Conservation (phyloP, 768 basidiomycete genomes). For the Lenzites betulinus region DNA sequence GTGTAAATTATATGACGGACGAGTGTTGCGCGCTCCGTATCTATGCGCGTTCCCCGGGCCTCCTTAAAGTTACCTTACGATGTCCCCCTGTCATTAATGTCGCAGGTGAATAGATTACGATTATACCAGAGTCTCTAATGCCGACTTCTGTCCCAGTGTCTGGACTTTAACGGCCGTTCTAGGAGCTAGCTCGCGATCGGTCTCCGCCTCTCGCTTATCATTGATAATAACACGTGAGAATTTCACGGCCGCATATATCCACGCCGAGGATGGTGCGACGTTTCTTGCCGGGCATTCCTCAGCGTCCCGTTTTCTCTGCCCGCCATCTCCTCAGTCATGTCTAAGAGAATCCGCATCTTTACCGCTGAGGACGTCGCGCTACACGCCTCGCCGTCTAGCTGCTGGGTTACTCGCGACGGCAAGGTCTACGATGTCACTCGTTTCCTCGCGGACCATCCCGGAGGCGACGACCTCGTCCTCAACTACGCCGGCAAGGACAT, state of each 20-base stretch:
- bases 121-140: no score
- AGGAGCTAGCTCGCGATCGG: not conserved
- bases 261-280: constrained; percentile 9
- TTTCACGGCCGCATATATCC: not conserved
- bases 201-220: not conserved
- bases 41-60: no score
- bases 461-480: constrained; percentile 90
- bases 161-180: not conserved
- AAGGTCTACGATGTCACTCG: constrained; percentile 89
- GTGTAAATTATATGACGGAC: no score
- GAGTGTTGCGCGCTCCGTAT: no score
- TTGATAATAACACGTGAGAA: constrained; percentile 14
- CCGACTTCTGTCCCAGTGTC: no score
- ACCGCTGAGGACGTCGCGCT: constrained; percentile 70
- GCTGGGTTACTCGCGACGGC: constrained; percentile 81
- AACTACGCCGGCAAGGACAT: constrained; percentile 85
- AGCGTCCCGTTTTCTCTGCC: not conserved
- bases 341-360: constrained; percentile 68
- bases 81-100: no score
- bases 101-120: not conserved
- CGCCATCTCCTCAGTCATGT: constrained; percentile 44
- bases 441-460: constrained; percentile 89
- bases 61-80: no score
- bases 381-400: constrained; percentile 62
- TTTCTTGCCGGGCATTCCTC: not conserved